phyloP scores from a whole-genome alignment of 2,329 filamentous ascomycete genomes.

The Xylaria sp. region DNA sequence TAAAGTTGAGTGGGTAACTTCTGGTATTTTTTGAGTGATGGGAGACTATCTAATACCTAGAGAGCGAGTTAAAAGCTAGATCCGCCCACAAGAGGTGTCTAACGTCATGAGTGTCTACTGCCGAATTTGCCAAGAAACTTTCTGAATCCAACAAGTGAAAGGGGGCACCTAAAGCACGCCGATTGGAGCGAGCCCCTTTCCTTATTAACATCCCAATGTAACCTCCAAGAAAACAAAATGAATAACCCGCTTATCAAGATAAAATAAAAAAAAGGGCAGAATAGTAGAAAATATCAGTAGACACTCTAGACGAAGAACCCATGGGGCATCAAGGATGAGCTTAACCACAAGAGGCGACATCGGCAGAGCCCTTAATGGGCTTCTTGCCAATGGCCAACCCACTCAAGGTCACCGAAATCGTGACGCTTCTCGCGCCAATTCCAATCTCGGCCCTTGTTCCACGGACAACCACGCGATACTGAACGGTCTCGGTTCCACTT shows the following conservation, averaged over 20 bases:
- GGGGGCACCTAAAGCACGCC: constrained; percentile 36
- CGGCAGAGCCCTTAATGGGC: constrained; percentile 45
- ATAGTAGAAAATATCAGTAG: constrained; percentile 37
- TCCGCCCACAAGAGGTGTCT: constrained; percentile 40
- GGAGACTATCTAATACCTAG: constrained; percentile 65
- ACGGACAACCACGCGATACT: constrained; percentile 57
- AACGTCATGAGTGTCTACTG: constrained; percentile 37
- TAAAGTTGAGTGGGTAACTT: constrained; percentile 32
- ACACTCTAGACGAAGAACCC: constrained; percentile 39
- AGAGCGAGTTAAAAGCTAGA: constrained; percentile 63
- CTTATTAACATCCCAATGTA: constrained; percentile 34
- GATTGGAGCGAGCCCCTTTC: constrained; percentile 26
- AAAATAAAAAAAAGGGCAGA: constrained; percentile 40
- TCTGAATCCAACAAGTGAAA: constrained; percentile 40
- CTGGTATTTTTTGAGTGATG: constrained; percentile 53
- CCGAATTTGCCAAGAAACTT: constrained; percentile 43
- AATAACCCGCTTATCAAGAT: constrained; percentile 39
- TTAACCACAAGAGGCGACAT: constrained; percentile 66
- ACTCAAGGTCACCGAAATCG: constrained; percentile 83
- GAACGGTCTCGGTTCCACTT: constrained; percentile 53
- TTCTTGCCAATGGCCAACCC: constrained; percentile 90
- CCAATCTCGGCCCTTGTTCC: constrained; percentile 64
- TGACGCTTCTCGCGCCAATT: constrained; percentile 68
- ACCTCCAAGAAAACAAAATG: constrained; percentile 32
- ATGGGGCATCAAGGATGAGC: constrained; percentile 44